Base-by-base conservation (phyloP, 331 rosid species). In the Malus hybrid region DNA sequence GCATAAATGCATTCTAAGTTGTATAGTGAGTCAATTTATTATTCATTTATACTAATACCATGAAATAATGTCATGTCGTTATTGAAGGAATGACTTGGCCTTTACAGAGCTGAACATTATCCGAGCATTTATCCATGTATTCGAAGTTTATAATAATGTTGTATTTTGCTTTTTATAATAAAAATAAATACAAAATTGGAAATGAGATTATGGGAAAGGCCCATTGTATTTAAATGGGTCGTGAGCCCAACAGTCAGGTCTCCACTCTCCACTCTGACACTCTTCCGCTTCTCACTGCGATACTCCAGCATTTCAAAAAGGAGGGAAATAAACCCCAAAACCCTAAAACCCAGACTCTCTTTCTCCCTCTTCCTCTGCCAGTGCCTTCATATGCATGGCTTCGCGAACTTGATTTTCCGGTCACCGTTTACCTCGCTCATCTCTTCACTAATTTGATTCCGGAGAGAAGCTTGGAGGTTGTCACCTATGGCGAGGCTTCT, bases 401-500 rank as follows among this genome's bases (percentile, higher is more conserved):
- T 62, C 12, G 13, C 2, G n/a, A 36, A 29, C 28, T 57, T 39
- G 42, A 44, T 39, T 33, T 32, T 10, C 74, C 29, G 69, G 74
- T 28, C 8, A 13, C 36, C 18, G 5, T 56, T 1, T 19, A 72
- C 56, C 11, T 18, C 13, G 46, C 66, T 75, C 4, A 2, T 48
- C 63, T 67, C n/a, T 32, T 77, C 78, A n/a, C 69, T 48, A 20
- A 14, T 46, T 11, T 28, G 56, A 28, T 42, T 48, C 77, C 44
- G 56, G 63, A 76, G 14, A 67, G 44, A 66, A 73, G 65, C 75
- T 74, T 36, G 7, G 67, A 44, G 71, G 54, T 60, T 28, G 24
- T 46, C 22, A 76, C 77, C 82, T 39, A 90, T 90, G 96, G 93
- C 97, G 75, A 76, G 89, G 83, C 81, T 91, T 80, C 89, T 94